Evolutionary conservation across 2,329 filamentous ascomycete genomes (phyloP).

Genomic region (Dactylellina sp.): DNA sequence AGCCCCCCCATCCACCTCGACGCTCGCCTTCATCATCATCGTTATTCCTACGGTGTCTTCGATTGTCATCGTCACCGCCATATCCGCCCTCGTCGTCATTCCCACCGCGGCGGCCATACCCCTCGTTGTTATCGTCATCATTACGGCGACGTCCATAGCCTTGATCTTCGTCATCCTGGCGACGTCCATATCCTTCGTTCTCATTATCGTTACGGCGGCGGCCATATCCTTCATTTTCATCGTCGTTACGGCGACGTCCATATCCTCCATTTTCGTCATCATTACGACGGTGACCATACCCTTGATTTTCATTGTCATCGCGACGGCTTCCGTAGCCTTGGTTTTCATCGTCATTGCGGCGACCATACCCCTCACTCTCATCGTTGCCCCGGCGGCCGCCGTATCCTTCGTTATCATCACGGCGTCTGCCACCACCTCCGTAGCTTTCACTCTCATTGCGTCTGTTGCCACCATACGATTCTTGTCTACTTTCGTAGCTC

Average conservation of each 20-base stretch:
- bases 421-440: constrained; percentile 11
- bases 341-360: constrained; percentile 59
- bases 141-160: constrained; percentile 58
- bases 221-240: constrained; percentile 8
- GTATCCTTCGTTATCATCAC: constrained; percentile 27
- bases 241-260: constrained; percentile 53
- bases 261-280: constrained; percentile 60
- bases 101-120: constrained; percentile 58
- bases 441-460: constrained; percentile 10
- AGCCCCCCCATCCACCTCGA: constrained; percentile 19
- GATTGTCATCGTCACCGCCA: constrained; percentile 59
- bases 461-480: constrained; percentile 60
- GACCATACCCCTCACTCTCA: constrained; percentile 58
- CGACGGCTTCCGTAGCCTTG: constrained; percentile 55
- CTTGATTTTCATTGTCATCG: constrained; percentile 56
- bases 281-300: constrained; percentile 59
- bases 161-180: constrained; percentile 60
- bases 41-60: constrained; percentile 41
- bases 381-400: constrained; percentile 40
- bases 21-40: constrained; percentile 23
- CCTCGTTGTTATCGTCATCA: constrained; percentile 19
- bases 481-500: constrained; percentile 58
- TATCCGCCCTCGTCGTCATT: constrained; percentile 24
- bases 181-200: constrained; percentile 41
- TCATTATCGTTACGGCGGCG: constrained; percentile 59